A percentile compares a stretch with the other conserved stretches of the same genome.
phyloP scores from a whole-genome alignment of 345 rosid species.

The Bruguiera parviflora region DNA sequence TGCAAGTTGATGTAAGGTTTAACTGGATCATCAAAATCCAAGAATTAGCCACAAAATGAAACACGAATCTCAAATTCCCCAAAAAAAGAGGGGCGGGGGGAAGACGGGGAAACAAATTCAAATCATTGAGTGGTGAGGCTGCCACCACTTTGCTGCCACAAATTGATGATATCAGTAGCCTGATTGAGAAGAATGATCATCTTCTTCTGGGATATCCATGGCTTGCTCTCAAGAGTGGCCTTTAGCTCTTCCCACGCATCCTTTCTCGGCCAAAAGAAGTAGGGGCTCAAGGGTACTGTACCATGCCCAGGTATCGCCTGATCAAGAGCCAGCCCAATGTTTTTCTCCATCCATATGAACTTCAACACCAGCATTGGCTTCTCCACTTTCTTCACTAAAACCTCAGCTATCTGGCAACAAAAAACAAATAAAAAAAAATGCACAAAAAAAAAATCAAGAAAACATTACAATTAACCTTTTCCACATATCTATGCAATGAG shows the following conservation, averaged over 20 bases:
- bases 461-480: not conserved
- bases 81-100: not conserved
- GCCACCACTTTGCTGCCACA: constrained; percentile 90
- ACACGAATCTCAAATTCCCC: not conserved
- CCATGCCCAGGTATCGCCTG: constrained; percentile 73
- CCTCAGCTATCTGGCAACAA: constrained; percentile 29
- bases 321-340: constrained; percentile 69
- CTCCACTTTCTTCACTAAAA: constrained; percentile 41
- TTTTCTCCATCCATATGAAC: constrained; percentile 90
- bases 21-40: no score
- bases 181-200: constrained; percentile 79
- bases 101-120: not conserved
- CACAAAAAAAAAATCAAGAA: not conserved
- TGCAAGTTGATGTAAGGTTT: not conserved
- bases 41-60: not conserved
- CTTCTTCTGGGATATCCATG: constrained; percentile 79
- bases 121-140: constrained; percentile 29
- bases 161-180: constrained; percentile 81
- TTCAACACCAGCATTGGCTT: constrained; percentile 66
- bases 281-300: constrained; percentile 67
- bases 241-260: constrained; percentile 91
- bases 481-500: no score
- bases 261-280: constrained; percentile 77
- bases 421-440: constrained; percentile 3
- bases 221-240: constrained; percentile 64